Conservation (phyloP, 306 rosid species). For the Pterocarpus santalinus region DNA sequence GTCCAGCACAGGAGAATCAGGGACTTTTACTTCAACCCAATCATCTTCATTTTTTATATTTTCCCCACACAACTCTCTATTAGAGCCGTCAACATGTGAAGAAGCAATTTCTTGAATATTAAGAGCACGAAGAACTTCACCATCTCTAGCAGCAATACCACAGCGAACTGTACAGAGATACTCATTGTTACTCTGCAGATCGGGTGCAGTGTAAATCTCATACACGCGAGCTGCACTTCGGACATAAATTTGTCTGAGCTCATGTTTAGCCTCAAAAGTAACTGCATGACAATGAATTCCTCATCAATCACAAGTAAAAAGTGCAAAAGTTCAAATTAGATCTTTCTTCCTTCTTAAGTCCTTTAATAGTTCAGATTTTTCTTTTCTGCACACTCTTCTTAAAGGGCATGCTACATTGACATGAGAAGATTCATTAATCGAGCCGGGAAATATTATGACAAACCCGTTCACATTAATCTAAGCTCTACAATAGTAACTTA, state of each 20-base stretch:
- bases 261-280: slow-evolving; percentile 66
- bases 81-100: slow-evolving; percentile 45
- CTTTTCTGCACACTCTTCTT: not conserved
- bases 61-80: slow-evolving; percentile 45
- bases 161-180: slow-evolving; percentile 87
- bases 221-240: slow-evolving; percentile 86
- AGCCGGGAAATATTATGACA: not conserved
- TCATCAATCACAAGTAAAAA: slow-evolving; percentile 33
- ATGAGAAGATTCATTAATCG: not conserved
- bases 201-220: slow-evolving; percentile 72
- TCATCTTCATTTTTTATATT: slow-evolving; percentile 70
- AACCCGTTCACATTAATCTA: not conserved
- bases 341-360: not conserved
- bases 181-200: slow-evolving; percentile 54
- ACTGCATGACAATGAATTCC: slow-evolving; percentile 57
- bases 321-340: slow-evolving; percentile 2
- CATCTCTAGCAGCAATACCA: slow-evolving; percentile 74
- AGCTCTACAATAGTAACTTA: not conserved
- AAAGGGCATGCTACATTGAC: not conserved
- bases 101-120: slow-evolving; percentile 45
- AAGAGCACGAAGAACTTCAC: slow-evolving; percentile 57
- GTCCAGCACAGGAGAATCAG: slow-evolving; percentile 41
- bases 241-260: slow-evolving; percentile 80
- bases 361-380: too few relatives aligned
- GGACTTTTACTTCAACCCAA: slow-evolving; percentile 83